phyloP scores from a whole-genome alignment of 805 yeast genomes.

The Candida railenensis region DNA sequence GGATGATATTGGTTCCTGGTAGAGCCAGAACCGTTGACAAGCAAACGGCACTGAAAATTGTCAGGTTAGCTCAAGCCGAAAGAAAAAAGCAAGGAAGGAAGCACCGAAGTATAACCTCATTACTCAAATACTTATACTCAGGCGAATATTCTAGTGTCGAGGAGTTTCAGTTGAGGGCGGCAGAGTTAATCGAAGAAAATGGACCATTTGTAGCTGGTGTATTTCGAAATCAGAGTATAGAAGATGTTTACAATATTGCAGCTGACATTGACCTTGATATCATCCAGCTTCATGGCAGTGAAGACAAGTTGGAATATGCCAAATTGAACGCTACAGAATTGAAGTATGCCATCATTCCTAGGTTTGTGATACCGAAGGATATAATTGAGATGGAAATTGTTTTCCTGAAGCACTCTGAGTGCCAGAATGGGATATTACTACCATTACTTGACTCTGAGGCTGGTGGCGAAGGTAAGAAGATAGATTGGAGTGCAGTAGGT shows the following conservation, averaged over 20 bases:
- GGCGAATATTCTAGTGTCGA: conserved; percentile 28
- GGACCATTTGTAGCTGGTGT: conserved; percentile 88
- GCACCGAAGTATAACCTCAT: conserved; percentile 19
- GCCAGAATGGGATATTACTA: conserved; percentile 41
- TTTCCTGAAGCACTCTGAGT: conserved; percentile 17
- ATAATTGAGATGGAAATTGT: conserved; percentile 33
- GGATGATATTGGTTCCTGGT: conserved; percentile 84
- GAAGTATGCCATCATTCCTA: conserved; percentile 63
- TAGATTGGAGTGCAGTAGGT: conserved; percentile 60
- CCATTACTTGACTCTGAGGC: conserved; percentile 81
- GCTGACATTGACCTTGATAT: conserved; percentile 59
- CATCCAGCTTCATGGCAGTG: conserved; percentile 83
- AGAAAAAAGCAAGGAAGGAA: conserved; percentile 15
- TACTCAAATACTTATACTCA: conserved; percentile 12
- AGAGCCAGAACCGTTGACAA: conserved; percentile 64
- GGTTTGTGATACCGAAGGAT: conserved; percentile 64
- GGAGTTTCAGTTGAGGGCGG: conserved; percentile 7
- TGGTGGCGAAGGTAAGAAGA: conserved; percentile 88
- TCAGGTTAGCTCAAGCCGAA: conserved; percentile 23
- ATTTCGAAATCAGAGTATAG: conserved; percentile 75
- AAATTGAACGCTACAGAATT: conserved; percentile 28
- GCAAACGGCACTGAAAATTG: conserved; percentile 26
- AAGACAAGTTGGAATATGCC: conserved; percentile 49
- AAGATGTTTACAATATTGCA: conserved; percentile 51
- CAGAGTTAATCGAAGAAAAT: conserved; percentile 24